phyloP scores from a whole-genome alignment of 176 grass and related monocot species.

The Canna indica region DNA sequence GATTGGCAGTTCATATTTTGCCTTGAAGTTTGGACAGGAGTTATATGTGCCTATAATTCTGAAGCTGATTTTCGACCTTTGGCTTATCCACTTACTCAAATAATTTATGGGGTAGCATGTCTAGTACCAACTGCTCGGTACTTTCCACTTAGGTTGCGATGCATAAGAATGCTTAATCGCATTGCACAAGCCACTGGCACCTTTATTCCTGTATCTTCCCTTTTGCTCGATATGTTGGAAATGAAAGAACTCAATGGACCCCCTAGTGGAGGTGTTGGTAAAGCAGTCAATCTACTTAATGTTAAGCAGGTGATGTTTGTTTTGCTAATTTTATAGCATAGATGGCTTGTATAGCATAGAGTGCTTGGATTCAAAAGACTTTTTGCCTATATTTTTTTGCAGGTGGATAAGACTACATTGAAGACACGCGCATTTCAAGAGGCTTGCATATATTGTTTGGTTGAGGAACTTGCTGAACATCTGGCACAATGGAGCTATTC shows the following conservation, averaged over 20 bases:
- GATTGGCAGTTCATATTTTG: slow-evolving; percentile 99
- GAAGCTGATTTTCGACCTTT: slow-evolving; percentile 65
- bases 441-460: slow-evolving; percentile 66
- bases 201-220: slow-evolving; percentile 68
- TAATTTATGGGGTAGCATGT: slow-evolving; percentile 78
- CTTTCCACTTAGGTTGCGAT: slow-evolving; percentile 75
- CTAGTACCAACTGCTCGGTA: slow-evolving; percentile 70
- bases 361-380: slow-evolving; percentile 16
- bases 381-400: slow-evolving; percentile 15
- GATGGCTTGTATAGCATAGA: not conserved
- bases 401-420: slow-evolving; percentile 90
- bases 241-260: slow-evolving; percentile 82
- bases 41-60: slow-evolving; percentile 55
- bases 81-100: slow-evolving; percentile 83
- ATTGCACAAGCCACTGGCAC: slow-evolving; percentile 67
- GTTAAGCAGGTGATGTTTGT: slow-evolving; percentile 70
- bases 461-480: slow-evolving; percentile 84
- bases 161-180: slow-evolving; percentile 87
- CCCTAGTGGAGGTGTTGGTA: slow-evolving; percentile 72
- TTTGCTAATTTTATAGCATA: slow-evolving; percentile 2
- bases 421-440: slow-evolving; percentile 96
- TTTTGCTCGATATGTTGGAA: slow-evolving; percentile 82
- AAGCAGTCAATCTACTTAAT: slow-evolving; percentile 73
- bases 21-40: slow-evolving; percentile 81
- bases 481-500: slow-evolving; percentile 84